Evolutionary conservation across 257 asterid species (phyloP), one percentile per base, ranked within the genome.

Genomic region (Solanum tarijense): DNA sequence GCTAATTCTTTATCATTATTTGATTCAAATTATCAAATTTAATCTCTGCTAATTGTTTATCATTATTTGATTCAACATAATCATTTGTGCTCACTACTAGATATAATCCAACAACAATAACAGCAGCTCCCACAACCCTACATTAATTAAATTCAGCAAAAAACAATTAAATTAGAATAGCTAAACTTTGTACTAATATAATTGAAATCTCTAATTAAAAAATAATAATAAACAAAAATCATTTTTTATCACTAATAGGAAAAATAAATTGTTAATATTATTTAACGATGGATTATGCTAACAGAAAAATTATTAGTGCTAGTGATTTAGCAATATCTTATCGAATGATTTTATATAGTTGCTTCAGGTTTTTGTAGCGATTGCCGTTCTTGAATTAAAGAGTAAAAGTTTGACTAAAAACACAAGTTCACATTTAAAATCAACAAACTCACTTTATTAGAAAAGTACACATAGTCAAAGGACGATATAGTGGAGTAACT

Each of bases 101-200:
- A 75, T 92, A 92, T 11, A 91, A 86, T 11, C 94, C 93, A 35
- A 78, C 62, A 32, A 92, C 90, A 18, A 92, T 91, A 4, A 87
- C 69, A 13, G 31, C 84, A 8, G 93, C 94, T 71, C 93, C 93
- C 18, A 74, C 34, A 16, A 88, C 86, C 91, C 92, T 88, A 83
- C 76, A 90, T 43, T 43, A 9, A 88, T 43, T 32, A 12, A n/a
- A 41, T 10, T 38, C 41, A 38, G 41, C 41, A 5, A 3, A 72
- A 7, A 7, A 23, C 29, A 10, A 20, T 39, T 39, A 13, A 8
- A 25, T 41, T 43, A n/a, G 85, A 78, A 36, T 62, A 39, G 29
- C 12, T 82, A n/a, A 25, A 46, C 8, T 31, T 71, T 31, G 41
- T 71, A 16, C 12, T 23, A 12, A 39, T 6, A 72, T n/a, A 13